Evolutionary conservation across 75 land plant species (phyloP).

Genomic region (Sequoia sempervirens): DNA sequence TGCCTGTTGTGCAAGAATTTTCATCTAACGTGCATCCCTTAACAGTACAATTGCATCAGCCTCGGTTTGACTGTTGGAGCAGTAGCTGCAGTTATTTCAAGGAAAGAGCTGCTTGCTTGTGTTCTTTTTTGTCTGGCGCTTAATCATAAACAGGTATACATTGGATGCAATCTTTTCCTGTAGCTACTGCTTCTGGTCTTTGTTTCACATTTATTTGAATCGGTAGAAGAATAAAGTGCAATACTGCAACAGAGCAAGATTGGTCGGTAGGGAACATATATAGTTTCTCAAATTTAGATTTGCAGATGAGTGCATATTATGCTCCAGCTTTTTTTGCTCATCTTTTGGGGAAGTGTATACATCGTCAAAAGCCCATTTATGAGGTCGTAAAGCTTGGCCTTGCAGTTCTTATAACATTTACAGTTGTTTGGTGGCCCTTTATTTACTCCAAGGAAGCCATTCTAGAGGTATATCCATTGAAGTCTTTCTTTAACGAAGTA

Average conservation of each 20-base stretch:
- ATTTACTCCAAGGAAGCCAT: constrained; percentile 51
- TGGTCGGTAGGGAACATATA: background rate
- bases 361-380: constrained; percentile 46
- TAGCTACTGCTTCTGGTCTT: background rate
- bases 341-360: constrained; percentile 84
- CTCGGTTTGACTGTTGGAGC: constrained; percentile 86
- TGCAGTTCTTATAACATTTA: constrained; percentile 68
- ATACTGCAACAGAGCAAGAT: background rate
- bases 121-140: constrained; percentile 72
- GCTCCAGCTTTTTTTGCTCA: constrained; percentile 96
- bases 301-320: constrained; percentile 95
- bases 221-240: background rate
- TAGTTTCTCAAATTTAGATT: background rate
- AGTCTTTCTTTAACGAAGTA: background rate
- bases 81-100: constrained; percentile 62
- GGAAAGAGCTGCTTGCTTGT: constrained; percentile 63
- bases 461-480: constrained; percentile 33
- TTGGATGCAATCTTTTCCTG: background rate
- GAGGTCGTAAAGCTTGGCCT: constrained; percentile 67
- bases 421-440: constrained; percentile 88
- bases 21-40: background rate
- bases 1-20: background rate
- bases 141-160: constrained; percentile 89
- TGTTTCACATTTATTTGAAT: constrained; percentile 4
- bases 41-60: constrained; percentile 94